Evolutionary conservation across 2,329 filamentous ascomycete genomes (phyloP), one percentile per base, ranked within the genome.

Genomic region (Colletotrichum echinochloae): DNA sequence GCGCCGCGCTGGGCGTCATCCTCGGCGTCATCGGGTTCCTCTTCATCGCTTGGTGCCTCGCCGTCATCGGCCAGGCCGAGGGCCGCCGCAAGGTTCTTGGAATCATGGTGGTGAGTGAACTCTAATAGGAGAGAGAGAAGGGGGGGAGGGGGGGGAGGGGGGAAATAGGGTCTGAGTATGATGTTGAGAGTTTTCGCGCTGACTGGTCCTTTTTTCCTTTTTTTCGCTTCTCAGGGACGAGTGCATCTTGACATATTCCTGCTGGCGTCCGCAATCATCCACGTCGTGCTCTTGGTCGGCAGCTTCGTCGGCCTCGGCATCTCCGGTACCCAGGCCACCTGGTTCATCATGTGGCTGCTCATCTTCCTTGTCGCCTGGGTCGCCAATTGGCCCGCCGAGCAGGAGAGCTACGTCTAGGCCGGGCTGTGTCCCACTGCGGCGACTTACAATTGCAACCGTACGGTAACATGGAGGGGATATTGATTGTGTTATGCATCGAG

Each of bases 341-440:
- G 68, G 68, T 46, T 63, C 12, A 55, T 71, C 18, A 69, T 71
- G 68, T 69, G 68, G 65, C 35, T 71, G 12, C 60, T 69, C 37
- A 69, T 71, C 37, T 71, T 71, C 30, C 51, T 46, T 37, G 68
- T 68, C 7, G 68, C 68, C 18, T 71, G 68, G 65, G 30, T 71
- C 12, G 60, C 44, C n/a, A 68, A 28, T 6, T 71, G 68, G 68
- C 57, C 68, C 1, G 65, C 68, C 12, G 65, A 69, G 52, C 52
- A 52, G 20, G 68, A 71, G 48, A 68, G 51, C 30, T 28, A 64
- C 30, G 33, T 35, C 7, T 71, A 16, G 55, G 41, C 30, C 4
- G 5, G 14, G 8, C 8, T 28, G 11, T 5, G 3, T 9, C 16
- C 39, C 35, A 9, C 7, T 9, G 11, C 30, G 12, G 37, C 7